Percentiles rank a stretch among this genome's conserved stretches.
These are phyloP conservation scores for Schizopora paradoxa DNA, from an alignment of 1,284 basidiomycete genomes.

Conservation along the genomic window DNA sequence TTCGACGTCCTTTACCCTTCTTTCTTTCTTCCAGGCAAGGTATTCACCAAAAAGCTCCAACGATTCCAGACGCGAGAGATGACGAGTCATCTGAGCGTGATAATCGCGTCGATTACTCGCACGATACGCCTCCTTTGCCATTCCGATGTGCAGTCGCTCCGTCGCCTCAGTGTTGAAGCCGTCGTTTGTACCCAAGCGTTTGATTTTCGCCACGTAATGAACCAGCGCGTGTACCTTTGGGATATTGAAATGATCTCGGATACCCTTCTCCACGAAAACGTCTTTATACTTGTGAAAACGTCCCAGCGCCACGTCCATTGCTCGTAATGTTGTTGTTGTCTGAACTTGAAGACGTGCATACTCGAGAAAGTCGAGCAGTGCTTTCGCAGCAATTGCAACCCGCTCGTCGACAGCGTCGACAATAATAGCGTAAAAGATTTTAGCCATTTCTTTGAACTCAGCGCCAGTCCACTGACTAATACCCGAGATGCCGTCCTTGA, in stretches of 20 bases:
- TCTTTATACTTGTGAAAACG: constrained; percentile 26
- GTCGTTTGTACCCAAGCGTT: constrained; percentile 26
- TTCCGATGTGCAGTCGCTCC: constrained; percentile 25
- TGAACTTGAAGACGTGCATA: constrained; percentile 25
- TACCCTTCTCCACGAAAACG: constrained; percentile 22
- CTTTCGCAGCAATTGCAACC: constrained; percentile 16
- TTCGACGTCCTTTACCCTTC: too few relatives aligned
- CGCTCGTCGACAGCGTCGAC: constrained; percentile 10
- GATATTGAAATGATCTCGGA: constrained; percentile 33
- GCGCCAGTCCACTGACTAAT: constrained; percentile 22
- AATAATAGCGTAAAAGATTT: constrained; percentile 22
- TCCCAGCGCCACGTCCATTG: constrained; percentile 21
- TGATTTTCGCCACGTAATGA: constrained; percentile 30
- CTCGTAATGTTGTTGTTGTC: constrained; percentile 18
- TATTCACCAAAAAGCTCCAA: constrained; percentile 8
- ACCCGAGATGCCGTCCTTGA: constrained; percentile 24
- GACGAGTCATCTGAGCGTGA: constrained; percentile 31
- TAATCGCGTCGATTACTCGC: constrained; percentile 25
- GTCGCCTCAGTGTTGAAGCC: constrained; percentile 27
- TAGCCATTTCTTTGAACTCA: constrained; percentile 23
- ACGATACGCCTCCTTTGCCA: constrained; percentile 25
- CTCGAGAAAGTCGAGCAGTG: constrained; percentile 27
- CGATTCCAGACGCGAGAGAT: constrained; percentile 27
- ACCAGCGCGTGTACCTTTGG: constrained; percentile 22
- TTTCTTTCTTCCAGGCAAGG: too few relatives aligned